A percentile compares a stretch with the other conserved stretches of the same genome.
These are phyloP conservation scores for Crithidia brevicula DNA, from an alignment of 208 protist genomes.

Conservation along the genomic window DNA sequence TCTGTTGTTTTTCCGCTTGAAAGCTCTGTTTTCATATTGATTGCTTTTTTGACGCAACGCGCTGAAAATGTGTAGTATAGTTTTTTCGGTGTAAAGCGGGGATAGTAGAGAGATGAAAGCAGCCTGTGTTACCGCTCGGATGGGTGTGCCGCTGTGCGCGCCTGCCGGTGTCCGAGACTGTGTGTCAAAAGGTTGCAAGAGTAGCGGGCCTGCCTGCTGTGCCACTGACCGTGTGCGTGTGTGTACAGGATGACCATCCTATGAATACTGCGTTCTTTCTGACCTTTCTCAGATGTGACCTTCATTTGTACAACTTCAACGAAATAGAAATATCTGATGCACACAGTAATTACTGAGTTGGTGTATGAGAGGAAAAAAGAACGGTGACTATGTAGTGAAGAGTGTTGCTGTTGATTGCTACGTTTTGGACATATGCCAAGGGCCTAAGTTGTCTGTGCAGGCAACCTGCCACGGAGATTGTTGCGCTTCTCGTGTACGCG, in stretches of 20 bases:
- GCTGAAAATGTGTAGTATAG: not conserved
- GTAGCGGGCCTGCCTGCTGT: not conserved
- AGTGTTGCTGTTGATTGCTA: too few species aligned
- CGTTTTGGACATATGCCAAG: too few species aligned
- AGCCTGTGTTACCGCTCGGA: conserved; percentile 82
- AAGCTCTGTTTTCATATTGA: not conserved
- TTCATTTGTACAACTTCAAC: conserved; percentile 31
- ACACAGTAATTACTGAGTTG: not conserved
- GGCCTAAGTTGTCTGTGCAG: too few species aligned
- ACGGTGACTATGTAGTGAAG: too few species aligned
- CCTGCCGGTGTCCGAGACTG: conserved; percentile 44
- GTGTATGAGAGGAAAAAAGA: too few species aligned
- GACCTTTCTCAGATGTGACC: conserved; percentile 17
- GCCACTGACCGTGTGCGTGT: not conserved
- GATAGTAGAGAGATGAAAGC: conserved; percentile 21
- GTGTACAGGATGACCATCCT: conserved; percentile 26
- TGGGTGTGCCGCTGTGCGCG: conserved; percentile 8
- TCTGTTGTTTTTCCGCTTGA: not conserved
- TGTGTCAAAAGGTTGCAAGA: conserved; percentile 78
- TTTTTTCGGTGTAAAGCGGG: not conserved
- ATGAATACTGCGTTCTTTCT: conserved; percentile 45
- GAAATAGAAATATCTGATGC: conserved; percentile 21
- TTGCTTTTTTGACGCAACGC: too few species aligned
- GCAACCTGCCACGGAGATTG: too few species aligned
- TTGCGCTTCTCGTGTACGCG: too few species aligned